Conservation (phyloP, 306 rosid genomes). For the Begonia loranthoides region DNA sequence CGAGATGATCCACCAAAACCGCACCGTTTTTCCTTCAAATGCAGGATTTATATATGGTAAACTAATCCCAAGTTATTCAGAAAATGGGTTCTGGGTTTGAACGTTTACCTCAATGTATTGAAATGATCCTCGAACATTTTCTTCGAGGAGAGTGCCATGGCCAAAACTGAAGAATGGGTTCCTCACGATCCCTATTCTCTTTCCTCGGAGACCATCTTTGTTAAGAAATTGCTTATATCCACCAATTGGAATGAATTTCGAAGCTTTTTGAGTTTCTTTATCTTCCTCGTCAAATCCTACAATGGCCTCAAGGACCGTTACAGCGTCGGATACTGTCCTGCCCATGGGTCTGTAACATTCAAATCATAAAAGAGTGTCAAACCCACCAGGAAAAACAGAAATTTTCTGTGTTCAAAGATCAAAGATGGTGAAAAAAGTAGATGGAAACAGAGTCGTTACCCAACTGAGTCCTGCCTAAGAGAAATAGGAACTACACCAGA, state of each 20-base stretch:
- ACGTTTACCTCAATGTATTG: conserved; percentile 16
- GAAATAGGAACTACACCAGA: conserved; percentile 53
- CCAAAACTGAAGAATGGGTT: conserved; percentile 10
- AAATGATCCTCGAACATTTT: conserved; percentile 15
- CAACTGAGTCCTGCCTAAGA: conserved; percentile 52
- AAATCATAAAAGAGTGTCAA: neutral
- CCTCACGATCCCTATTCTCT: conserved; percentile 27
- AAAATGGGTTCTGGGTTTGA: neutral
- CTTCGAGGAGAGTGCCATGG: neutral
- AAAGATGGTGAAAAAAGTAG: neutral
- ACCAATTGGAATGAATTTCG: conserved; percentile 25
- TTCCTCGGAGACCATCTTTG: conserved; percentile 19
- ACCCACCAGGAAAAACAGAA: neutral
- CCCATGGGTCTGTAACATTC: conserved; percentile 20
- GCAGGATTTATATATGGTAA: neutral
- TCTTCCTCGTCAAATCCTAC: conserved; percentile 28
- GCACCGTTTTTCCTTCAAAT: conserved; percentile 19
- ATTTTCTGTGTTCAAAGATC: neutral
- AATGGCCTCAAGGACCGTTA: conserved; percentile 38
- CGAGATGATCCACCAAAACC: conserved; percentile 17
- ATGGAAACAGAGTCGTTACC: conserved; percentile 18
- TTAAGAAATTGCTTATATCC: conserved; percentile 21
- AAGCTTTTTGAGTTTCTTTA: conserved; percentile 12
- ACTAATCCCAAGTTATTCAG: neutral
- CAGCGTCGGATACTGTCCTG: conserved; percentile 35